These are phyloP conservation scores for Coemansia sp. DNA, from an alignment of 192 early-diverging fungal species.

Conservation along the genomic window DNA sequence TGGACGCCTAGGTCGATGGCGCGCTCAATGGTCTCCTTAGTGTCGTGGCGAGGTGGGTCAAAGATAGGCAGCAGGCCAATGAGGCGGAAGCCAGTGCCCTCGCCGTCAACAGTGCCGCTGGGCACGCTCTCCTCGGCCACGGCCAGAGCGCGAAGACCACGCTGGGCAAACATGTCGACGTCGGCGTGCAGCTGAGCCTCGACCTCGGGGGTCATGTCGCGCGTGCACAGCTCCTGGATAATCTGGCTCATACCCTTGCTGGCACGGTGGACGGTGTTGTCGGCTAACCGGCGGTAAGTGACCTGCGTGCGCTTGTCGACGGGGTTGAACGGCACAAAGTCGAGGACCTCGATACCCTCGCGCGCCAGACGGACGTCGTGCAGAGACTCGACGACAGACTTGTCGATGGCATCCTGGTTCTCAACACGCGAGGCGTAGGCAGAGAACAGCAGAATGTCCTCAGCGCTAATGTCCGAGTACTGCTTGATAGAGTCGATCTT, in stretches of 20 bases:
- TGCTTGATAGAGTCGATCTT: slow-evolving; percentile 67
- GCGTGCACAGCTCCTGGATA: slow-evolving; percentile 70
- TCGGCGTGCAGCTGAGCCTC: slow-evolving; percentile 63
- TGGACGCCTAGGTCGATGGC: slow-evolving; percentile 72
- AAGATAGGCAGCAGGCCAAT: slow-evolving; percentile 75
- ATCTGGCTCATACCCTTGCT: slow-evolving; percentile 77
- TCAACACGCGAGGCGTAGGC: slow-evolving; percentile 76
- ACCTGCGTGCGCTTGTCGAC: slow-evolving; percentile 77
- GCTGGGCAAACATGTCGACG: slow-evolving; percentile 68
- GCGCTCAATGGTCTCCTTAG: slow-evolving; percentile 77
- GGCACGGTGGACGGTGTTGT: slow-evolving; percentile 66
- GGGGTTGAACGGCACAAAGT: slow-evolving; percentile 75
- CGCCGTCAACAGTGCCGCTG: slow-evolving; percentile 58
- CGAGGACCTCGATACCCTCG: slow-evolving; percentile 64
- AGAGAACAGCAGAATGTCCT: slow-evolving; percentile 65
- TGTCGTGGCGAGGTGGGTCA: slow-evolving; percentile 76
- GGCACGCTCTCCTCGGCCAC: slow-evolving; percentile 72
- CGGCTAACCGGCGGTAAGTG: slow-evolving; percentile 65
- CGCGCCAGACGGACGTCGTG: slow-evolving; percentile 60
- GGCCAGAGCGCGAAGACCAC: slow-evolving; percentile 73
- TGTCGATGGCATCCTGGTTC: slow-evolving; percentile 82
- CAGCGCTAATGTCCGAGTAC: slow-evolving; percentile 64
- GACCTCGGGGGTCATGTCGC: slow-evolving; percentile 65
- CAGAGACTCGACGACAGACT: slow-evolving; percentile 68
- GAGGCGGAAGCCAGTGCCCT: slow-evolving; percentile 67